Evolutionary conservation across 352 stramenopile genomes (phyloP), one percentile per base, ranked within the genome.

Genomic region (Phytopythium litorale): DNA sequence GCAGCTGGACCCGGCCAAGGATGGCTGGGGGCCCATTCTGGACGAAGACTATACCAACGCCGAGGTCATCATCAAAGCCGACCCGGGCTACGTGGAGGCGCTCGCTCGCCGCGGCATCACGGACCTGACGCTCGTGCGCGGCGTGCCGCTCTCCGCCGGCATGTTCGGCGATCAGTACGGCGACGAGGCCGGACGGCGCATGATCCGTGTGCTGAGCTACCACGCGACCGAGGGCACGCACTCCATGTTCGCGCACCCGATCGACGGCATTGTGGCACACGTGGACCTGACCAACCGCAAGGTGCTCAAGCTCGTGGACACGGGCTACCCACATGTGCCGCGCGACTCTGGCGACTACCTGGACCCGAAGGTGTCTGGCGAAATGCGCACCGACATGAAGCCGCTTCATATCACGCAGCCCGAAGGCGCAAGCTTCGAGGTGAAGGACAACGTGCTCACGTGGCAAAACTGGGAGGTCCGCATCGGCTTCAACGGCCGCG

Each of bases 381-480:
- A 70, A 7, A 79, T 78, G 69, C 74, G 74, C 19, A 76, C 69
- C 4, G 65, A 65, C 60, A 78, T 82, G 66, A 85, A 88, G 67
- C 73, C 84, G 16, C 65, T 96, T 32, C 71, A 86, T 61, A 78
- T 96, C 60, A 74, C 81, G 32, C 86, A 96, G 60, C 78, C 84
- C 0, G 70, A 94, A 58, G 87, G 84, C 28, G 81, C 82, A 28
- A 87, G 79, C 48, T 96, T 94, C 56, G 74, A 50, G 0, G 83
- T 95, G 35, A 72, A 77, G 28, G 73, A 88, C 55, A 85, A 87
- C 56, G 64, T 81, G 11, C 80, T 96, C 19, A 65, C 69, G 33
- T 96, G 86, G 86, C 79, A 94, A 60, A 87, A 90, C 58, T 96
- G 86, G 87, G 63, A 79, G 42, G 81, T 96, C 23, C 71, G 81